Base-by-base conservation (phyloP, 768 basidiomycete species). In the Pleurotus eryngii region DNA sequence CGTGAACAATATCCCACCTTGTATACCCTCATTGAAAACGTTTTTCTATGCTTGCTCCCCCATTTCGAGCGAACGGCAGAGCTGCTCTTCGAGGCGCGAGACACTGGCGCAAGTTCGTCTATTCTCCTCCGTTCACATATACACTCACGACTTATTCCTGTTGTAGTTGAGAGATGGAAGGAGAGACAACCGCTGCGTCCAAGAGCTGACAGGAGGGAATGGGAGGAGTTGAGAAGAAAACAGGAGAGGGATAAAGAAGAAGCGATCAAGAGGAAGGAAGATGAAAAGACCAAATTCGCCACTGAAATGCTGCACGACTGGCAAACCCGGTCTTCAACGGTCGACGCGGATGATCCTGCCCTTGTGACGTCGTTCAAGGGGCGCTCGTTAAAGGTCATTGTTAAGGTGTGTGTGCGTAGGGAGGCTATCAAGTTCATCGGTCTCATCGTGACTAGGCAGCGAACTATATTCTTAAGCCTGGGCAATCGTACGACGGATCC, bases 401-500 rank as follows among this genome's bases (percentile, higher is more conserved):
- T 50, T 14, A 50, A 50, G 49, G 49, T 50, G 3, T 22, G 49
- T 17, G 12, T 37, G 22, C 22, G 22, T 4, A n/a, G n/a, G n/a
- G n/a, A n/a, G n/a, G n/a, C n/a, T 24, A 24, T 24, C 22, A 24
- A 24, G n/a, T 14, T 8, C n/a, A 9, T 0, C 9, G 6, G 4
- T 8, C 27, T 27, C 27, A n/a, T 27, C 1, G 6, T 38, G 49
- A 38, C 22, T 45, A 63, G 62, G 62, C 62, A 18, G 62, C 62
- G 9, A 63, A 61, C 49, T 63, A 63, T 46, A 54, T 42, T 14
- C 26, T 63, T 18, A 56, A 56, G 11, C 62, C 62, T 20, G 62
- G 60, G 4, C 46, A 59, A 54, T 22, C 49, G 24, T 63, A 63
- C 60, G 47, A 56, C 46, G 62, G 62, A 18, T 51, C 60, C 26